Evolutionary conservation across 495 filamentous ascomycete species (phyloP).

Genomic region (Podospora pseudopauciseta): DNA sequence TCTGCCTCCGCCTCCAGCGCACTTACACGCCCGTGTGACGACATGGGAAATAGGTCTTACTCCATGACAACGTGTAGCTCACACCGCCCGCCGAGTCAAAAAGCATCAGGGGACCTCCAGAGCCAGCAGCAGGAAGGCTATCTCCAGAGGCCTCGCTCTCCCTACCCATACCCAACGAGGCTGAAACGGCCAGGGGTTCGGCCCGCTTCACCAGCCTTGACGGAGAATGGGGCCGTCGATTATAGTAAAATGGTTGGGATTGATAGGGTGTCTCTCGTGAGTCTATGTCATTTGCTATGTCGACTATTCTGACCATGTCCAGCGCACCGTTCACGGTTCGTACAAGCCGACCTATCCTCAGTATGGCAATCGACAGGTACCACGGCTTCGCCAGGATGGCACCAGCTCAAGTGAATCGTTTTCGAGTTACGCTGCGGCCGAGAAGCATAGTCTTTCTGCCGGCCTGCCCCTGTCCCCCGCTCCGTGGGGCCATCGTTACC

Average conservation of each 20-base stretch:
- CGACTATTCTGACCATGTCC: slow-evolving; percentile 1
- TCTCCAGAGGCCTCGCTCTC: slow-evolving; percentile 56
- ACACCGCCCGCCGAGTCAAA: slow-evolving; percentile 49
- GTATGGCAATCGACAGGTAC: slow-evolving; percentile 33
- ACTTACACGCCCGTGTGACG: slow-evolving; percentile 37
- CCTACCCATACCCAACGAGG: slow-evolving; percentile 61
- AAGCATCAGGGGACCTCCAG: slow-evolving; percentile 52
- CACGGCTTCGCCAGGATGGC: slow-evolving; percentile 32
- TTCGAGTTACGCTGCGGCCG: slow-evolving; percentile 29
- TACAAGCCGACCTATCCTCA: slow-evolving; percentile 41
- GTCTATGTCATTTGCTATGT: slow-evolving; percentile 13
- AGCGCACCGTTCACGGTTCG: slow-evolving; percentile 43
- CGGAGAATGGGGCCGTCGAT: slow-evolving; percentile 46
- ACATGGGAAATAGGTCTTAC: slow-evolving; percentile 49
- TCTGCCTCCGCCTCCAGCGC: slow-evolving; percentile 36
- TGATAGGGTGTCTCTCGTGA: slow-evolving; percentile 44
- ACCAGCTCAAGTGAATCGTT: slow-evolving; percentile 37
- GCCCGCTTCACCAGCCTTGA: slow-evolving; percentile 59
- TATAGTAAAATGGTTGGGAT: slow-evolving; percentile 51
- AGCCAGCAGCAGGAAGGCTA: slow-evolving; percentile 34
- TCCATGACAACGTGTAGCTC: slow-evolving; percentile 57
- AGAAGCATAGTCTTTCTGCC: slow-evolving; percentile 15
- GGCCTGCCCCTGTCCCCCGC: slow-evolving; percentile 8
- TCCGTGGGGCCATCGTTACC: slow-evolving; percentile 6
- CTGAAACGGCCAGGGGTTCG: slow-evolving; percentile 62